Evolutionary conservation across 129 eudicot species (phyloP), one percentile per base, ranked within the genome.

Genomic region (Flaveria bidentis): DNA sequence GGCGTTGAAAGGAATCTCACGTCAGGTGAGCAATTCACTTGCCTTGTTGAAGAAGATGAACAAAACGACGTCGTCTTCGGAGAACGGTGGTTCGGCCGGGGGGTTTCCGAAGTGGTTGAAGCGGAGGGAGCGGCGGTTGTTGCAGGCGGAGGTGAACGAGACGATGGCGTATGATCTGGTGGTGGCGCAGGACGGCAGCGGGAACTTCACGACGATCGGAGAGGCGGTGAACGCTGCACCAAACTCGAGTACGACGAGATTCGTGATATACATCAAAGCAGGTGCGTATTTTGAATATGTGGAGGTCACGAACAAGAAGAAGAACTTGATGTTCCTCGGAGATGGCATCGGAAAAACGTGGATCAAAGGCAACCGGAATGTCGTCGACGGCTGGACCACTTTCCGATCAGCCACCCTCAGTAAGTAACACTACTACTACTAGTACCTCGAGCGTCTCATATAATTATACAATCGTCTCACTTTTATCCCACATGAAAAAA

Each of bases 351-450:
- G 97, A 2, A 88, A 93, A 76, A 93, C 98, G 14, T 47, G 83
- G 79, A 86, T 93, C 1, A 93, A 93, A 73, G 98, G 92, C 11
- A 93, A 90, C 67, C 79, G 97, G 69, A 93, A 84, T 69, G 98
- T 93, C 4, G 83, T 87, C 22, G 98, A 93, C 74, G 98, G 98
- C 2, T 90, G 92, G 91, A 93, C 98, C 26, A 93, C 98, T 36
- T 93, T 93, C 84, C 88, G 97, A 33, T 93, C 98, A 9, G 85
- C 96, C 23, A 90, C 97, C 8, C 87, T 93, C 7, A 93, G 98
- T 93, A 47, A 90, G 97, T 87, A 62, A 44, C 69, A 41, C 47
- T n/a, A 14, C 25, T 5, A 14, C 4, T 33, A 65, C 56, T n/a
- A 0, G 0, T 20, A 20, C 22, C n/a, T n/a, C n/a, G n/a, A n/a